Percentiles rank a stretch among this genome's conserved stretches.
phyloP scores from a whole-genome alignment of 2,329 filamentous ascomycete genomes.

The Botryotinia narcissicola region DNA sequence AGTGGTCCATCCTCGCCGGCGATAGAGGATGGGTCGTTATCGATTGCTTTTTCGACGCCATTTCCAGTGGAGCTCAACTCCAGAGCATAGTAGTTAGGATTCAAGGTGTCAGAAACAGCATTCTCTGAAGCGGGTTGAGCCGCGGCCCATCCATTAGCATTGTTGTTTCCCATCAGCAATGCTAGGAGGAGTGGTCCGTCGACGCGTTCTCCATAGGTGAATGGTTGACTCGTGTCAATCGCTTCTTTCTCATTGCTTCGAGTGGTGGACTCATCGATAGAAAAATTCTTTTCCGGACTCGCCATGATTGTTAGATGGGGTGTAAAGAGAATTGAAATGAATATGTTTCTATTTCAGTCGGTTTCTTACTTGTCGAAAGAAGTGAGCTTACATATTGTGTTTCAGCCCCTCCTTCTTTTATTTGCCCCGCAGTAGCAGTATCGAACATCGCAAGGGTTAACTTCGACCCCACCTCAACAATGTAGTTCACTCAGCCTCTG shows the following conservation, averaged over 20 bases:
- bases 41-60: background rate
- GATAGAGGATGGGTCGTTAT: background rate
- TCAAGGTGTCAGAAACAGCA: background rate
- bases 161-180: background rate
- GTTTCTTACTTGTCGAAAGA: too few relatives aligned
- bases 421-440: background rate
- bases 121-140: accelerated
- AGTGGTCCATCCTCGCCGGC: background rate
- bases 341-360: background rate
- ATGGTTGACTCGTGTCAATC: background rate
- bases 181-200: background rate
- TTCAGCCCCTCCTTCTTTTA: background rate
- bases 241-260: background rate
- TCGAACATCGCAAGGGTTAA: background rate
- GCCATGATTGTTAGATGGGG: background rate
- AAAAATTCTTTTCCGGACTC: background rate
- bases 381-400: background rate
- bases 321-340: too few relatives aligned
- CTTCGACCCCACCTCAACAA: background rate
- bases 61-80: background rate
- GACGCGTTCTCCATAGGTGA: background rate
- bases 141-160: background rate
- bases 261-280: background rate
- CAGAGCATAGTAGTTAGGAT: background rate
- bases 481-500: background rate